These are phyloP conservation scores for Ceratobasidium sp. DNA, from an alignment of 1,284 basidiomycete species.

Conservation along the genomic window DNA sequence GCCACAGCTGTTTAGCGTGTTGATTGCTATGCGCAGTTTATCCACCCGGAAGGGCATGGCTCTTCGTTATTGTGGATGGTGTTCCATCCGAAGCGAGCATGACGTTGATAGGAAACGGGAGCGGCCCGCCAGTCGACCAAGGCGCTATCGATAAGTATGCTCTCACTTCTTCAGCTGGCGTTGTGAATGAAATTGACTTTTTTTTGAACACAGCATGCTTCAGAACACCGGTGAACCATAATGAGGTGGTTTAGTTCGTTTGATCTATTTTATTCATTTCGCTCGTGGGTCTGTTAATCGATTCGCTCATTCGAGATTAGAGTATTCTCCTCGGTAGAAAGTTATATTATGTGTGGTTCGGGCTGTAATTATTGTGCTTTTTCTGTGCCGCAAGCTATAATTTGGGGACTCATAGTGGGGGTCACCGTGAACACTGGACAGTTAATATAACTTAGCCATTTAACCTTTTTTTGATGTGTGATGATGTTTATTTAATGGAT, in stretches of 20 bases:
- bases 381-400: neutral
- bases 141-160: constrained; percentile 50
- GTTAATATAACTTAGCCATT: neutral
- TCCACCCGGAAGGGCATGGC: constrained; percentile 61
- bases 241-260: neutral
- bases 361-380: neutral
- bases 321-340: too few relatives aligned
- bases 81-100: constrained; percentile 64
- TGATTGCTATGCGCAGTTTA: constrained; percentile 50
- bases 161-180: neutral
- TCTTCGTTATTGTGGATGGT: constrained; percentile 64
- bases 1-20: constrained; percentile 38
- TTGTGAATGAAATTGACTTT: neutral
- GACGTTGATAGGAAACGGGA: constrained; percentile 65
- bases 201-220: constrained; percentile 6
- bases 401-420: too few relatives aligned
- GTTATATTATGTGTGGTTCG: too few relatives aligned
- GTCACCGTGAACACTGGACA: neutral
- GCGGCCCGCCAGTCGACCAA: constrained; percentile 51
- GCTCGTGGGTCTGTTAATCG: neutral
- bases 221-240: constrained; percentile 25
- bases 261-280: neutral
- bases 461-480: too few relatives aligned
- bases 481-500: too few relatives aligned
- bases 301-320: neutral